These are phyloP conservation scores for Osmozyma mogii DNA, from an alignment of 805 yeast genomes.

Conservation along the genomic window DNA sequence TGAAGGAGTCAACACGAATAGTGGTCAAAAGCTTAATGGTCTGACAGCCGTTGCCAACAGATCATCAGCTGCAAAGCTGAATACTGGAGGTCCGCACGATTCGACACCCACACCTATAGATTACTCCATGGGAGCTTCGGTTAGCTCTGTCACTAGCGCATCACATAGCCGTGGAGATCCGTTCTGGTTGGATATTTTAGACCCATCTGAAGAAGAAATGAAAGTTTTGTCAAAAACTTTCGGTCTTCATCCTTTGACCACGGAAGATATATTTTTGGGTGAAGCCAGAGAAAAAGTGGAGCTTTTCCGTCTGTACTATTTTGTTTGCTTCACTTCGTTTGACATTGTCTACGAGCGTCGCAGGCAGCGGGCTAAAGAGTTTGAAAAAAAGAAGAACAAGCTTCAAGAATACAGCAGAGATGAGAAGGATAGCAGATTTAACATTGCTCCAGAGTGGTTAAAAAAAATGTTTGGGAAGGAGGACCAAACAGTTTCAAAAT, in stretches of 20 bases:
- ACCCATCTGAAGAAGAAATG: slow-evolving; percentile 97
- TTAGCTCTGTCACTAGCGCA: slow-evolving; percentile 7
- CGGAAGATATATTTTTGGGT: slow-evolving; percentile 89
- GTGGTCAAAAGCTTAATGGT: too few relatives aligned
- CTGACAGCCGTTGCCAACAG: too few relatives aligned
- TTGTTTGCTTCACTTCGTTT: slow-evolving; percentile 68
- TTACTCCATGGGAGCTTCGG: too few relatives aligned
- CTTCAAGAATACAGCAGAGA: slow-evolving; percentile 23
- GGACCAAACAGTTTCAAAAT: too few relatives aligned
- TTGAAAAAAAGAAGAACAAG: slow-evolving; percentile 31
- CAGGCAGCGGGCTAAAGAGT: slow-evolving; percentile 41
- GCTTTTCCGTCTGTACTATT: slow-evolving; percentile 80
- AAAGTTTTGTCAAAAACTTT: slow-evolving; percentile 82
- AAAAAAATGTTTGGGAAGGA: too few relatives aligned
- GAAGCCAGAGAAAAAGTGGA: slow-evolving; percentile 96
- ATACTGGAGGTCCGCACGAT: too few relatives aligned
- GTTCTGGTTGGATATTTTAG: slow-evolving; percentile 81
- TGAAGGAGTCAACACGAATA: too few relatives aligned
- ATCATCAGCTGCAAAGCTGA: too few relatives aligned
- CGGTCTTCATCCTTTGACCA: slow-evolving; percentile 92
- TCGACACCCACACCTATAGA: too few relatives aligned
- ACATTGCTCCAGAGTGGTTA: neutral
- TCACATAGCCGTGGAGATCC: slow-evolving; percentile 17
- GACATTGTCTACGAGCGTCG: slow-evolving; percentile 67
- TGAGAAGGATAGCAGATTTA: neutral